Percentiles rank a stretch among this genome's conserved stretches.
phyloP scores from a whole-genome alignment of 2,329 filamentous ascomycete species.

The Xylaria sp. region DNA sequence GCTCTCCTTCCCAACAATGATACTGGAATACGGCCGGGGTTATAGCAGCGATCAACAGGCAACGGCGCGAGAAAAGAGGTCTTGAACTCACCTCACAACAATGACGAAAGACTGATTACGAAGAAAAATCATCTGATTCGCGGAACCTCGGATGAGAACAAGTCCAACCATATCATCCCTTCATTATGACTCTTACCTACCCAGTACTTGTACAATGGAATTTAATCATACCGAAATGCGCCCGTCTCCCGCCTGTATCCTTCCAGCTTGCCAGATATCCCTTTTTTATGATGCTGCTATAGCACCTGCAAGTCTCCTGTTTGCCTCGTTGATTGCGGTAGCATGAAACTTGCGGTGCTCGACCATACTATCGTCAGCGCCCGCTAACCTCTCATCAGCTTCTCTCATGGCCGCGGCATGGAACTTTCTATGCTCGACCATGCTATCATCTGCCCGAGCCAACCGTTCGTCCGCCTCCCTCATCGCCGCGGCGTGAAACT shows the following conservation, averaged over 20 bases:
- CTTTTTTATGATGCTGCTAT: not conserved
- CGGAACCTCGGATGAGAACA: not conserved
- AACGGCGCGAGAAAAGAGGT: not conserved
- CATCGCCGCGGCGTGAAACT: not conserved
- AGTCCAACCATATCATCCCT: not conserved
- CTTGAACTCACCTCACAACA: not conserved
- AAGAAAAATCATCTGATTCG: not conserved
- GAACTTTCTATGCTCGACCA: not conserved
- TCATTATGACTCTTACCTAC: not conserved
- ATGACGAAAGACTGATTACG: not conserved
- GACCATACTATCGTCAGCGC: not conserved
- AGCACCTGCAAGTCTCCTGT: not conserved
- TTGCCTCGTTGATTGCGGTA: not conserved
- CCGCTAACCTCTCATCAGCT: not conserved
- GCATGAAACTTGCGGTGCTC: conserved; percentile 6
- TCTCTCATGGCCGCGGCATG: not conserved
- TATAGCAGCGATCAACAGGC: not conserved
- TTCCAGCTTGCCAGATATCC: no score
- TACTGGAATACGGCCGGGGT: not conserved
- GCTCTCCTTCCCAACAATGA: not conserved
- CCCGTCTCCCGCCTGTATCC: not conserved
- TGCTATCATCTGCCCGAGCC: not conserved
- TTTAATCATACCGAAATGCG: not conserved
- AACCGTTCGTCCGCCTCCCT: not conserved
- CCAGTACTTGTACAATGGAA: not conserved